A percentile compares a stretch with the other conserved stretches of the same genome.
phyloP scores from a whole-genome alignment of 345 rosid species.

The Noccaea caerulescens region DNA sequence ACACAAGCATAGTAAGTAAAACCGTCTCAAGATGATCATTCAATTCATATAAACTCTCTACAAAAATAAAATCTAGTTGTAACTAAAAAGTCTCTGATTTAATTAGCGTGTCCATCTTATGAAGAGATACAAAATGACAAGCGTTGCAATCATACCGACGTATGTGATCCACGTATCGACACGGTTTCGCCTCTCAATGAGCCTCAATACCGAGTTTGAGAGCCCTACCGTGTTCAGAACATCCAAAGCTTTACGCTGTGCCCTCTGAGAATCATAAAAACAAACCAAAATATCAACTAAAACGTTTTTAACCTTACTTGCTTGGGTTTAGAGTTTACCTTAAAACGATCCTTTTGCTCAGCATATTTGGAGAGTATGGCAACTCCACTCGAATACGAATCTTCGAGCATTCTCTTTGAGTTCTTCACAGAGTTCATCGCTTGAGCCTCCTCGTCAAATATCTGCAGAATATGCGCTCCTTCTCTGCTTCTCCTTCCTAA shows the following conservation, averaged over 20 bases:
- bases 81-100: too few relatives aligned
- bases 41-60: too few relatives aligned
- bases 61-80: too few relatives aligned
- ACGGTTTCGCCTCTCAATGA: constrained; percentile 90
- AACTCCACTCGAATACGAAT: constrained; percentile 76
- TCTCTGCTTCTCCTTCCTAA: constrained; percentile 80
- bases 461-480: constrained; percentile 73
- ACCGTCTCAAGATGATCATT: too few relatives aligned
- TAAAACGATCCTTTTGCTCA: constrained; percentile 84
- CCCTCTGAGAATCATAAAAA: constrained; percentile 53
- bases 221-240: constrained; percentile 90
- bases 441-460: constrained; percentile 86
- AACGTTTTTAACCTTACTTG: too few relatives aligned
- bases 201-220: constrained; percentile 81
- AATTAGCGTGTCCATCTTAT: constrained; percentile 57
- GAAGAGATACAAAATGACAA: constrained; percentile 59
- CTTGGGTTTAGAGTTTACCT: constrained; percentile 52
- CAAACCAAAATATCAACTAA: not conserved
- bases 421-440: constrained; percentile 81
- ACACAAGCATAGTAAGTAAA: too few relatives aligned
- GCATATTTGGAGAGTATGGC: constrained; percentile 83
- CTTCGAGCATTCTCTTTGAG: constrained; percentile 80
- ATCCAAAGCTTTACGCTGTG: constrained; percentile 90
- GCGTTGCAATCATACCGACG: constrained; percentile 64
- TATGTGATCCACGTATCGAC: constrained; percentile 86